These are phyloP conservation scores for Aspergillus incahuasiensis DNA, from an alignment of 495 filamentous ascomycete species.

Conservation along the genomic window DNA sequence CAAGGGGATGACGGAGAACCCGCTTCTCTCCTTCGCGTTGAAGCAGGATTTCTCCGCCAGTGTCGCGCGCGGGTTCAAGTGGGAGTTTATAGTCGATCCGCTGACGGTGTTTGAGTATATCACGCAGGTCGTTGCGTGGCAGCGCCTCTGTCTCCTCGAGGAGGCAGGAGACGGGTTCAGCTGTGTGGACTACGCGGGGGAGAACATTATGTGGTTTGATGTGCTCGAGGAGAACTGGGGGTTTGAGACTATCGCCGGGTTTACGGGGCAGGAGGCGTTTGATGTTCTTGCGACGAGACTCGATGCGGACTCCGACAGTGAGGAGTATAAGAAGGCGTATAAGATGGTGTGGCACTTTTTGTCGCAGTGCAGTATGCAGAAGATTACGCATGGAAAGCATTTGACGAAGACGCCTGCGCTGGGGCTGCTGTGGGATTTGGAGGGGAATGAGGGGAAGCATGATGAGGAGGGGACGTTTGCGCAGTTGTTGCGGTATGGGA, in stretches of 20 bases:
- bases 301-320: background rate
- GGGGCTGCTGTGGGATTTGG: background rate
- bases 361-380: background rate
- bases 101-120: background rate
- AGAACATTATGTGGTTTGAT: background rate
- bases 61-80: background rate
- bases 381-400: background rate
- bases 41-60: background rate
- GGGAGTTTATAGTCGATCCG: background rate
- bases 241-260: too few species aligned
- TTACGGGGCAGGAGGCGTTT: too few species aligned
- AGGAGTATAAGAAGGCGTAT: background rate
- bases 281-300: background rate
- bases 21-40: too few species aligned
- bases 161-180: background rate
- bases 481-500: background rate
- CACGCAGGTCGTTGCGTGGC: background rate
- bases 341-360: background rate
- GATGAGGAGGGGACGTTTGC: background rate
- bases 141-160: background rate
- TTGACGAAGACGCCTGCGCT: background rate
- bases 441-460: background rate
- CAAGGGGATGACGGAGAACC: too few species aligned
- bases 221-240: background rate
- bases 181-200: background rate